These are phyloP conservation scores for Rossbeevera mucosa DNA, from an alignment of 768 basidiomycete species.

Conservation along the genomic window DNA sequence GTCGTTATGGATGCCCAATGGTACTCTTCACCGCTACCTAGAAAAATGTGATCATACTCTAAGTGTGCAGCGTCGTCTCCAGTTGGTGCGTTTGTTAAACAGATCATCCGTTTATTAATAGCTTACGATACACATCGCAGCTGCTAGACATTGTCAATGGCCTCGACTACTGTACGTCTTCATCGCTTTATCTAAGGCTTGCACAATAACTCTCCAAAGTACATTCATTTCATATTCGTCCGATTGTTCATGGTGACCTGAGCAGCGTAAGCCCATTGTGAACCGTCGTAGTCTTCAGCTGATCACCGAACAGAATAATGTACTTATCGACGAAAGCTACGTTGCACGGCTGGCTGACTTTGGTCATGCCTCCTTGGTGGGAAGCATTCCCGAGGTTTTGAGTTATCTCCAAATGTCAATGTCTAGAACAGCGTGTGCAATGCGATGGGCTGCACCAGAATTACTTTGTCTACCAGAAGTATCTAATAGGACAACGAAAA, in stretches of 20 bases:
- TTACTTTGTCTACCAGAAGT: neutral
- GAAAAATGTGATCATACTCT: neutral
- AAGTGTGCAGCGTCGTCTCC: neutral
- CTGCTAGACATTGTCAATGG: neutral
- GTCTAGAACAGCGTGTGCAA: too few relatives aligned
- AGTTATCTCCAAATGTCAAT: neutral
- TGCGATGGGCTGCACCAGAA: neutral
- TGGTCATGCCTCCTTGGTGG: neutral
- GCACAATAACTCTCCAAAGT: neutral
- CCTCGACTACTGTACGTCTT: neutral
- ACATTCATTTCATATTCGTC: neutral
- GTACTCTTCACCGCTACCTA: neutral
- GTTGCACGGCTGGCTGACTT: neutral
- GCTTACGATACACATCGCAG: neutral
- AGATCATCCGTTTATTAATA: neutral
- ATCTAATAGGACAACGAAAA: neutral
- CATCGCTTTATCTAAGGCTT: neutral
- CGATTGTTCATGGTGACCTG: neutral
- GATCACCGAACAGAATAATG: neutral
- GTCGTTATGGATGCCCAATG: neutral
- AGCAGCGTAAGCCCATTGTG: neutral
- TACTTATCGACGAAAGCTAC: neutral
- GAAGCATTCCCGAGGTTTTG: neutral
- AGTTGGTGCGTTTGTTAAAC: neutral
- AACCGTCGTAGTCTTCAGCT: neutral